phyloP scores from a whole-genome alignment of 2,329 filamentous ascomycete genomes.

The Pestalotiopsis fici region DNA sequence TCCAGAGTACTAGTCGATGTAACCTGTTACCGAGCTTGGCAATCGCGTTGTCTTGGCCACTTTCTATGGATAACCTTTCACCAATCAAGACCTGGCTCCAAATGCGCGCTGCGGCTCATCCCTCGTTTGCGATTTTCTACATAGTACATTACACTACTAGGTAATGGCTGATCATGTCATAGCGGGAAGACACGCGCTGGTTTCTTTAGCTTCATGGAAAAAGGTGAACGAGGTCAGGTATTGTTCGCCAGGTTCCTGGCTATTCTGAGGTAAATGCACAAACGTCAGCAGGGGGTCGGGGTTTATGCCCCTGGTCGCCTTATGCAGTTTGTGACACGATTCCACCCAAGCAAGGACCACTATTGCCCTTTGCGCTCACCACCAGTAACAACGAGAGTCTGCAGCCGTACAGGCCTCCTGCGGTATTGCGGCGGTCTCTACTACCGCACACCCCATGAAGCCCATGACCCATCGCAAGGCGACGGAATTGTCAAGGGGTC shows the following conservation, averaged over 20 bases:
- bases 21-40: not conserved
- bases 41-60: not conserved
- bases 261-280: not conserved
- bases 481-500: not conserved
- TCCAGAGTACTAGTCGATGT: not conserved
- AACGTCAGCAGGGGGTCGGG: not conserved
- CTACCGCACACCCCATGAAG: not conserved
- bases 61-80: not conserved
- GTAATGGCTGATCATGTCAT: not conserved
- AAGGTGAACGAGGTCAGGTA: not conserved
- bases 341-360: not conserved
- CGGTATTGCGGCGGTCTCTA: not conserved
- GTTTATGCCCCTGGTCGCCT: not conserved
- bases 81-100: not conserved
- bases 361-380: not conserved
- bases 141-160: not conserved
- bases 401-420: not conserved
- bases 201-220: not conserved
- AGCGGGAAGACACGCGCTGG: not conserved
- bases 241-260: not conserved
- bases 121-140: not conserved
- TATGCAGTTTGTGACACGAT: not conserved
- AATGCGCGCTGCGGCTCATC: conserved; percentile 2
- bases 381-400: not conserved
- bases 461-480: not conserved